A percentile compares a stretch with the other conserved stretches of the same genome.
Conservation (phyloP, 2,329 filamentous ascomycete species). For the Paracorniculantispora psalliotae region DNA sequence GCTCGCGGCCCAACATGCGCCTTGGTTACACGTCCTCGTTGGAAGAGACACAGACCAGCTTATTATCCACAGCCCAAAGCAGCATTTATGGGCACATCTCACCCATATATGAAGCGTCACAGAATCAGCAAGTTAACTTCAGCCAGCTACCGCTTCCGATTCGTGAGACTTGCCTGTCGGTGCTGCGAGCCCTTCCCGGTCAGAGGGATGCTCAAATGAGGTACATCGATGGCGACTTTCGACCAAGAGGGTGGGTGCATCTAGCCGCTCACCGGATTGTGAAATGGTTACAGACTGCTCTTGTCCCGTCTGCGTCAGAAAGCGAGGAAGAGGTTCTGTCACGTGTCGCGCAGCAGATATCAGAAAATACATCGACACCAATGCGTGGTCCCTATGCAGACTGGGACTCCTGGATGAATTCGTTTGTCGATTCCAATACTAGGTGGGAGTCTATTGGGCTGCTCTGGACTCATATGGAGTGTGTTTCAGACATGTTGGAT, state of each 20-base stretch:
- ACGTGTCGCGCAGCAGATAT: constrained; percentile 32
- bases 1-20: background rate
- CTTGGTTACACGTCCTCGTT: background rate
- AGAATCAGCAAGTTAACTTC: background rate
- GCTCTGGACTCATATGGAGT: constrained; percentile 23
- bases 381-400: constrained; percentile 31
- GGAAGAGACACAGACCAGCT: background rate
- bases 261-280: constrained; percentile 26
- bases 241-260: constrained; percentile 30
- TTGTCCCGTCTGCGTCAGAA: constrained; percentile 13
- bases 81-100: background rate
- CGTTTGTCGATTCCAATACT: constrained; percentile 33
- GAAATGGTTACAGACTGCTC: constrained; percentile 27
- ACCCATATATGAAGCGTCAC: background rate
- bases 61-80: background rate
- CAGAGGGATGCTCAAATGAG: constrained; percentile 19
- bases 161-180: constrained; percentile 33
- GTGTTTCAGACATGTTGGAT: constrained; percentile 6
- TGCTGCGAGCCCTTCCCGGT: constrained; percentile 34
- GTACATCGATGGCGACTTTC: constrained; percentile 19
- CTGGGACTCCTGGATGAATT: constrained; percentile 31
- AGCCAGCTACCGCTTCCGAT: constrained; percentile 22
- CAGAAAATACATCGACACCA: constrained; percentile 32
- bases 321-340: constrained; percentile 23
- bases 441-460: constrained; percentile 42